Evolutionary conservation across 345 rosid species (phyloP).

Genomic region (Syzygium aromaticum): DNA sequence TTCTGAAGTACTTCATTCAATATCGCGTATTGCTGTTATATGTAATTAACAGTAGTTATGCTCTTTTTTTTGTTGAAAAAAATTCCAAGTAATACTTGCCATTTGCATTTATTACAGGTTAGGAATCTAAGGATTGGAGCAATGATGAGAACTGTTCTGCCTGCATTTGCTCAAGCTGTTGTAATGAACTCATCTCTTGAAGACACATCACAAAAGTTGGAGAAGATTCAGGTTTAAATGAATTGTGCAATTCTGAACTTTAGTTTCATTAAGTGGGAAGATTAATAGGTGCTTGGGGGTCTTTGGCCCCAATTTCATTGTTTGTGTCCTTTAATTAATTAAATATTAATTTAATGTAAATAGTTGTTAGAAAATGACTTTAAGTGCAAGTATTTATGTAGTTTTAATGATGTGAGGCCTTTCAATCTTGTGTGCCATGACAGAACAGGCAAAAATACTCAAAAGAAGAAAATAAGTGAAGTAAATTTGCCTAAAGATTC

Average conservation of each 20-base stretch:
- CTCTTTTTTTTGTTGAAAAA: neutral
- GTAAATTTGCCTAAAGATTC: neutral
- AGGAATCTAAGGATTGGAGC: slow-evolving; percentile 92
- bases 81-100: neutral
- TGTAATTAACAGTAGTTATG: neutral
- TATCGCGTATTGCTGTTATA: neutral
- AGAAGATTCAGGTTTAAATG: slow-evolving; percentile 56
- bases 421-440: neutral
- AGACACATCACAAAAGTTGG: slow-evolving; percentile 30
- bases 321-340: neutral
- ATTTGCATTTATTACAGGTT: slow-evolving; percentile 23
- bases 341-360: neutral
- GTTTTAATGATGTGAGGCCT: neutral
- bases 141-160: slow-evolving; percentile 81
- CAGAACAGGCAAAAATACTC: neutral
- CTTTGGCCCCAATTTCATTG: neutral
- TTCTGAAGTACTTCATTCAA: neutral
- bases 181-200: slow-evolving; percentile 48
- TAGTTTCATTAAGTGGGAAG: neutral
- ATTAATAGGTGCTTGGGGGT: neutral
- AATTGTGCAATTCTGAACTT: neutral
- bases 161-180: slow-evolving; percentile 83
- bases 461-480: neutral
- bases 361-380: neutral
- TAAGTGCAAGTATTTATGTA: neutral